Base-by-base conservation (phyloP, 2,329 filamentous ascomycete genomes). In the Claviceps cyperi region DNA sequence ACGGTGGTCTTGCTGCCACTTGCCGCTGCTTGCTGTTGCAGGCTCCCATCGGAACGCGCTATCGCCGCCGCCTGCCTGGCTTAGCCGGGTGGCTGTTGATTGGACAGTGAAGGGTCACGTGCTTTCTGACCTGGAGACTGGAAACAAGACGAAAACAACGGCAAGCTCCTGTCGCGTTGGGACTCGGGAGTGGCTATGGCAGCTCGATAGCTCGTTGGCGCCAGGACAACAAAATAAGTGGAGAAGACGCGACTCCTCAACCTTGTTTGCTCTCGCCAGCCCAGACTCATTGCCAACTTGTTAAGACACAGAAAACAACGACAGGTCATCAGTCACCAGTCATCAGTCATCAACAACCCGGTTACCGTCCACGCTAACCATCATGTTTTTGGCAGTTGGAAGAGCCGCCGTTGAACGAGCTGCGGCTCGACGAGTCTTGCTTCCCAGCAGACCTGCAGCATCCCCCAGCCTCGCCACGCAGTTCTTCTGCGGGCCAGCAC, bases 301-400 rank as follows among this genome's bases (percentile, higher is more conserved):
- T n/a, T n/a, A n/a, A 40, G 15, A 32, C 9, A 32, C 28, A 7
- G 6, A 4, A 45, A 24, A 17, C 35, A 24, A 24, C 19, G 4
- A 17, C 32, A 13, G 21, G 44, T 13, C 28, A 36, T 15, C 9
- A 6, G 9, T 15, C 22, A 44, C 17, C 3, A 28, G n/a, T 9
- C n/a, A 32, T 24, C 13, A 44, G 4, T 19, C 39, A 41, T 11
- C 39, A 32, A n/a, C 6, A n/a, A 28, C 2, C 24, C 15, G 41
- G 2, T n/a, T 15, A 32, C 22, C 14, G 15, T 17, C 8, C 19
- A 44, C 15, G 9, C 15, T 5, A 43, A 43, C 57, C 52, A 51
- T 6, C 7, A 75, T 74, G 71, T 59, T 74, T 53, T 66, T 65
- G 48, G 62, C 65, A 32, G 59, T 72, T 54, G 64, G 65, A 54